These are phyloP conservation scores for Calonectria hawksworthii DNA, from an alignment of 2,329 filamentous ascomycete genomes.

Conservation along the genomic window DNA sequence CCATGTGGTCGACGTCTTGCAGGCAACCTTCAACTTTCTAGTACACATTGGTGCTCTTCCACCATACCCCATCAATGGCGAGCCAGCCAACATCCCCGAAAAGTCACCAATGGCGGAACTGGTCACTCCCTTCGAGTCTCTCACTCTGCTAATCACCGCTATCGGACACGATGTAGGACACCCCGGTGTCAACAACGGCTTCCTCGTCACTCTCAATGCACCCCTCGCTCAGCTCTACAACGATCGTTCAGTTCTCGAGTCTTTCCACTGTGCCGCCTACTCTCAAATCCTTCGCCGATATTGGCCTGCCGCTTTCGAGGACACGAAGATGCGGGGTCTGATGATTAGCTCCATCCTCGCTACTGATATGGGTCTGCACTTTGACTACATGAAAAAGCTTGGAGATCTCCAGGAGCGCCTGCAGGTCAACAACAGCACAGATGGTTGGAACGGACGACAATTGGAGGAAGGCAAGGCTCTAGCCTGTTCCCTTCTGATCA, in stretches of 20 bases:
- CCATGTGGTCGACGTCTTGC: constrained; percentile 95
- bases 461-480: constrained; percentile 83
- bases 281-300: constrained; percentile 94
- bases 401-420: constrained; percentile 85
- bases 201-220: constrained; percentile 91
- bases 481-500: constrained; percentile 92
- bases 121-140: constrained; percentile 87
- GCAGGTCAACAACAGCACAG: constrained; percentile 73
- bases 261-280: constrained; percentile 97
- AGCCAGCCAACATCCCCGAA: constrained; percentile 47
- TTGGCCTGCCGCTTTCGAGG: constrained; percentile 87
- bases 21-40: constrained; percentile 92
- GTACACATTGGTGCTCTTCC: constrained; percentile 83
- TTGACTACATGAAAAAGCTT: constrained; percentile 94
- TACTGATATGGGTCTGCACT: constrained; percentile 97
- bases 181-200: constrained; percentile 97
- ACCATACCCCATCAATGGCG: constrained; percentile 67
- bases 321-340: constrained; percentile 83
- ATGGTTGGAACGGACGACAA: constrained; percentile 83
- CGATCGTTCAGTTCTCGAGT: constrained; percentile 95
- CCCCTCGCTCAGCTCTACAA: constrained; percentile 97
- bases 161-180: constrained; percentile 98
- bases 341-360: constrained; percentile 99
- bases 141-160: constrained; percentile 93
- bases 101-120: constrained; percentile 80